Evolutionary conservation across 352 stramenopile genomes (phyloP).

Genomic region (Globisporangium cylindrosporum): DNA sequence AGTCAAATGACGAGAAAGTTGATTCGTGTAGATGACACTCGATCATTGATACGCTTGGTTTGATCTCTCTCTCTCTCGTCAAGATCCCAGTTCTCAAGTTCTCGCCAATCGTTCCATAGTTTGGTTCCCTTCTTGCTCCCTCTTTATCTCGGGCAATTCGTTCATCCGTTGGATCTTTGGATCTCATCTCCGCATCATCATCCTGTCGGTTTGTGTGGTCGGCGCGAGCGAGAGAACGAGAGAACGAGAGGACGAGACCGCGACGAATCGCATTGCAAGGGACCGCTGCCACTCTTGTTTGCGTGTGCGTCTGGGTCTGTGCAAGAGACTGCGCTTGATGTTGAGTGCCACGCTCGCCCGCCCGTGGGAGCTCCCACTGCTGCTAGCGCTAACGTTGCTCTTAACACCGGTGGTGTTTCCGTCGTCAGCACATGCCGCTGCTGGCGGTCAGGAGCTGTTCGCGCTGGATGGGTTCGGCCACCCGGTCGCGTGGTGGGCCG

Average conservation of each 20-base stretch:
- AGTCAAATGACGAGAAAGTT: background rate
- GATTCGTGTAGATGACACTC: background rate
- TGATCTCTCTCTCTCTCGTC: background rate
- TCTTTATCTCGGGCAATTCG: background rate
- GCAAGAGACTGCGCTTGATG: background rate
- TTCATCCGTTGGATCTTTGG: background rate
- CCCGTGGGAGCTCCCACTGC: background rate
- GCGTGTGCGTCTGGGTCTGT: background rate
- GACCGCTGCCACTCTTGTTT: background rate
- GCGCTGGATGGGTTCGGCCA: conserved; percentile 58
- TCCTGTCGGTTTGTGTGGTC: background rate
- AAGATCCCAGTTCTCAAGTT: background rate
- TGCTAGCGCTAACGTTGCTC: conserved; percentile 23
- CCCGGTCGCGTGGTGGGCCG: conserved; percentile 69
- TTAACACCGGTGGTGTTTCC: background rate
- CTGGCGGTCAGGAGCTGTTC: conserved; percentile 20
- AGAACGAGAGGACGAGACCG: background rate
- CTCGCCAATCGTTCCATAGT: conserved; percentile 1
- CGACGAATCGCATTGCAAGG: background rate
- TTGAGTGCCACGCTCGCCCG: background rate
- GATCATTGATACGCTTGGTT: background rate
- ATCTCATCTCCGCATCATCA: background rate
- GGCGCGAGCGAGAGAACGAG: background rate
- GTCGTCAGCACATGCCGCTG: conserved; percentile 4
- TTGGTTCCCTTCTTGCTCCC: background rate